Conservation (phyloP, 2,329 filamentous ascomycete species). For the Diaporthe eres region DNA sequence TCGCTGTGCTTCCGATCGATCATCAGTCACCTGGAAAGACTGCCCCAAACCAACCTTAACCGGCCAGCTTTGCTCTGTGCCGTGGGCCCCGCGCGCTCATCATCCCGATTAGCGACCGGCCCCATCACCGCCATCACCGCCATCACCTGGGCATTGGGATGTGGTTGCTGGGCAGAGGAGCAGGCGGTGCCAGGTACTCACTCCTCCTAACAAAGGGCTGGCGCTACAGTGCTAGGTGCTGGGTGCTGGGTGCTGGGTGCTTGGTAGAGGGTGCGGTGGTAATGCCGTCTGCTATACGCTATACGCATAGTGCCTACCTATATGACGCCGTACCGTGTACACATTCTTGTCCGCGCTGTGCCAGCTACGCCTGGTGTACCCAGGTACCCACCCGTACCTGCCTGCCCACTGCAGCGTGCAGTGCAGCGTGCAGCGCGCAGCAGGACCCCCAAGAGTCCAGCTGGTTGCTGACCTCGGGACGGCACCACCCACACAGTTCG, state of each 20-base stretch:
- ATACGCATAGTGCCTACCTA: background rate
- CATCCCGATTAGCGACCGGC: constrained; percentile 32
- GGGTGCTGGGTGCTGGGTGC: background rate
- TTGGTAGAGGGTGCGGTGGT: background rate
- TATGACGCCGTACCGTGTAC: constrained; percentile 10
- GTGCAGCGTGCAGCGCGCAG: background rate
- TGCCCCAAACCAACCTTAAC: constrained; percentile 13
- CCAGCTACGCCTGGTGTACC: background rate
- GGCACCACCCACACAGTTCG: constrained; percentile 36
- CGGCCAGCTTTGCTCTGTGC: constrained; percentile 7
- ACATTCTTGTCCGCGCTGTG: background rate
- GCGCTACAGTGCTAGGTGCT: background rate
- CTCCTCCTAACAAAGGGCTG: background rate
- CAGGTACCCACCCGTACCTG: background rate
- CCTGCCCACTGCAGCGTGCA: background rate
- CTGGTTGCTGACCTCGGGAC: constrained; percentile 28
- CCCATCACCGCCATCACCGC: constrained; percentile 7
- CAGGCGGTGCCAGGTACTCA: background rate
- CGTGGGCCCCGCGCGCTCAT: constrained; percentile 25
- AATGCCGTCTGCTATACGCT: constrained; percentile 9
- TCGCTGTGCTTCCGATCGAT: constrained; percentile 30
- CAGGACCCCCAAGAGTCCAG: background rate
- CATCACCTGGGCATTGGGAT: background rate
- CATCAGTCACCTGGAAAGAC: constrained; percentile 20
- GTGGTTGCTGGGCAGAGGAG: constrained; percentile 20